These are phyloP conservation scores for Juglanconis sp. DNA, from an alignment of 2,329 filamentous ascomycete genomes.

Conservation along the genomic window DNA sequence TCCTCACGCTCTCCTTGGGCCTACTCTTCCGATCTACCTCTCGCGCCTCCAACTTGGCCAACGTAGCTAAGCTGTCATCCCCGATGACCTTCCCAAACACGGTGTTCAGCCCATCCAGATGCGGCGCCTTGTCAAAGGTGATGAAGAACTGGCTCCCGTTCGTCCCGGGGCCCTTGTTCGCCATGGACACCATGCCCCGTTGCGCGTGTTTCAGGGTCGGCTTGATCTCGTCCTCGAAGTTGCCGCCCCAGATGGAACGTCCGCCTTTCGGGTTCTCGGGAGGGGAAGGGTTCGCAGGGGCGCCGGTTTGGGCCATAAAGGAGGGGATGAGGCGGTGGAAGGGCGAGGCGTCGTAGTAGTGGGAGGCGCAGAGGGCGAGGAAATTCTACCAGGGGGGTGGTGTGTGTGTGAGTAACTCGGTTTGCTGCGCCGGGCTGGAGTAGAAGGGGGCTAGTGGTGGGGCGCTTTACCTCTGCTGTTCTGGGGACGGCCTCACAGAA, in stretches of 20 bases:
- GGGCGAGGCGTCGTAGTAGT: slow-evolving; percentile 70
- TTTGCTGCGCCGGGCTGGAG: background rate
- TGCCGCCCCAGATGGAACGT: slow-evolving; percentile 67
- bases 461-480: slow-evolving; percentile 68
- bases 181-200: slow-evolving; percentile 72
- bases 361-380: slow-evolving; percentile 77
- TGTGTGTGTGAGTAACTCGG: background rate
- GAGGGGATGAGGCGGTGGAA: slow-evolving; percentile 77
- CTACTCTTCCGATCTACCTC: slow-evolving; percentile 76
- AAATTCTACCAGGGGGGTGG: slow-evolving; percentile 61
- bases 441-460: background rate
- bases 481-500: slow-evolving; percentile 95
- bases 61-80: slow-evolving; percentile 60
- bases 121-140: slow-evolving; percentile 71
- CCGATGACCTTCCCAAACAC: slow-evolving; percentile 74
- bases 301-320: slow-evolving; percentile 80
- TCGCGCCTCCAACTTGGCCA: slow-evolving; percentile 68
- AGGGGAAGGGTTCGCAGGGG: slow-evolving; percentile 48
- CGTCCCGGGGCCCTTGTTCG: slow-evolving; percentile 70
- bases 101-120: slow-evolving; percentile 80
- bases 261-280: slow-evolving; percentile 65
- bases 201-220: slow-evolving; percentile 66
- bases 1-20: slow-evolving; percentile 63
- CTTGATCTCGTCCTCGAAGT: slow-evolving; percentile 79
- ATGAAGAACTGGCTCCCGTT: slow-evolving; percentile 83